Conservation (phyloP, 106 monocot genomes). For the Hemerocallis citrina region DNA sequence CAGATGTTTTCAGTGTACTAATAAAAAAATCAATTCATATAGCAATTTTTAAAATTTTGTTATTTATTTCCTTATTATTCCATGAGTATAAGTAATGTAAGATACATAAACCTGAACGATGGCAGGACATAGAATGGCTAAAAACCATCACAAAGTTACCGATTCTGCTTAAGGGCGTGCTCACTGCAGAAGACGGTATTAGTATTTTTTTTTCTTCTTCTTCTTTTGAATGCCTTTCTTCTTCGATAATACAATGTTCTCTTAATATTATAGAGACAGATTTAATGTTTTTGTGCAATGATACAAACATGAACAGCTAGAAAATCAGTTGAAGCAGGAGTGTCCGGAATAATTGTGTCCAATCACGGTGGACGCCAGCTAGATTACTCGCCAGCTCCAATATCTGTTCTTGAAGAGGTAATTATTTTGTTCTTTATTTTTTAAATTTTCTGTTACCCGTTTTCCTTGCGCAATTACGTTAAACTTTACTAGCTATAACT, state of each 20-base stretch:
- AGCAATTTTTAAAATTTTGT: too few species aligned
- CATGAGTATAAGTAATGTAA: too few species aligned
- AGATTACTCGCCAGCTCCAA: constrained; percentile 72
- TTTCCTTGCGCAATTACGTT: not conserved
- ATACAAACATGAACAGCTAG: constrained; percentile 29
- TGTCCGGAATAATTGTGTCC: constrained; percentile 77
- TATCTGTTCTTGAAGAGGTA: constrained; percentile 84
- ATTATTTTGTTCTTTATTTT: not conserved
- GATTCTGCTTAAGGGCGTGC: constrained; percentile 61
- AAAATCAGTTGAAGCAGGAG: constrained; percentile 56
- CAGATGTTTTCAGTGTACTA: too few species aligned
- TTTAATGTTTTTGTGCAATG: not conserved
- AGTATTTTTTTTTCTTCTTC: not conserved
- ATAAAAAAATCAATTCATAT: too few species aligned
- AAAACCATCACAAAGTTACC: constrained; percentile 66
- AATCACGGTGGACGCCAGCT: constrained; percentile 88
- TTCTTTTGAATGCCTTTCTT: not conserved
- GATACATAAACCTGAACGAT: not conserved
- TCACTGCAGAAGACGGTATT: constrained; percentile 74
- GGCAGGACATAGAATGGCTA: constrained; percentile 71
- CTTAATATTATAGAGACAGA: not conserved
- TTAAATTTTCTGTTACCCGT: too few species aligned
- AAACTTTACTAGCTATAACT: not conserved
- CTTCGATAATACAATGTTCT: not conserved
- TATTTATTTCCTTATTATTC: too few species aligned